These are phyloP conservation scores for Panus rudis DNA, from an alignment of 768 basidiomycete genomes.

Conservation along the genomic window DNA sequence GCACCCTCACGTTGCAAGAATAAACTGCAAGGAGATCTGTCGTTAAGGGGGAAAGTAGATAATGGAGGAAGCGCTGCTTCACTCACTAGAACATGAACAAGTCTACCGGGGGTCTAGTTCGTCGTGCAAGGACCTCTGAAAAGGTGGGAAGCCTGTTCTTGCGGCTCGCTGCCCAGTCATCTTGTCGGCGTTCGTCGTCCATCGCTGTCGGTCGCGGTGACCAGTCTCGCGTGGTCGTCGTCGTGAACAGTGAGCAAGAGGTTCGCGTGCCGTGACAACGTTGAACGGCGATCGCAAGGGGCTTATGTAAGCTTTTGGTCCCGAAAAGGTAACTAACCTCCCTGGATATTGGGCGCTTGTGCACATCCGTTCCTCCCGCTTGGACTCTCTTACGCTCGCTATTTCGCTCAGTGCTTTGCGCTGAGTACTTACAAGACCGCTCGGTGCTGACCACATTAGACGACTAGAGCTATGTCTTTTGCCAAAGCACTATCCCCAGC, in stretches of 20 bases:
- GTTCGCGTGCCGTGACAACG: too few species aligned
- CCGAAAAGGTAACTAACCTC: too few species aligned
- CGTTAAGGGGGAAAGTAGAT: constrained; percentile 1
- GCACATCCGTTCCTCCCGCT: too few species aligned
- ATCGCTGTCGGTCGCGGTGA: constrained; percentile 13
- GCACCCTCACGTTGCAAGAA: constrained; percentile 94
- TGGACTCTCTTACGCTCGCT: too few species aligned
- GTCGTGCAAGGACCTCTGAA: constrained; percentile 83
- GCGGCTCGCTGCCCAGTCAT: constrained; percentile 69
- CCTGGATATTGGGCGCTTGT: too few species aligned
- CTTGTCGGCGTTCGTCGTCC: constrained; percentile 39
- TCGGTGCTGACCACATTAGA: too few species aligned
- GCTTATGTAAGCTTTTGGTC: too few species aligned
- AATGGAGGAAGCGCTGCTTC: constrained; percentile 6
- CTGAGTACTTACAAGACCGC: too few species aligned
- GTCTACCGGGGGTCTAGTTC: constrained; percentile 92
- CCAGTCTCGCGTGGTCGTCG: constrained; percentile 10
- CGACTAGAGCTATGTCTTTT: constrained; percentile 33
- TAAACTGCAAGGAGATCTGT: constrained; percentile 52
- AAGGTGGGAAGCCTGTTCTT: constrained; percentile 80
- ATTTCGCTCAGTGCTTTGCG: too few species aligned
- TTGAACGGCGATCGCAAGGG: too few species aligned
- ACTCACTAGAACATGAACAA: constrained; percentile 99
- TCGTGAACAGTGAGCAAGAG: constrained; percentile 11
- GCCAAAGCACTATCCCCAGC: constrained; percentile 71